phyloP scores from a whole-genome alignment of 345 rosid genomes.

The Gossypium raimondii region DNA sequence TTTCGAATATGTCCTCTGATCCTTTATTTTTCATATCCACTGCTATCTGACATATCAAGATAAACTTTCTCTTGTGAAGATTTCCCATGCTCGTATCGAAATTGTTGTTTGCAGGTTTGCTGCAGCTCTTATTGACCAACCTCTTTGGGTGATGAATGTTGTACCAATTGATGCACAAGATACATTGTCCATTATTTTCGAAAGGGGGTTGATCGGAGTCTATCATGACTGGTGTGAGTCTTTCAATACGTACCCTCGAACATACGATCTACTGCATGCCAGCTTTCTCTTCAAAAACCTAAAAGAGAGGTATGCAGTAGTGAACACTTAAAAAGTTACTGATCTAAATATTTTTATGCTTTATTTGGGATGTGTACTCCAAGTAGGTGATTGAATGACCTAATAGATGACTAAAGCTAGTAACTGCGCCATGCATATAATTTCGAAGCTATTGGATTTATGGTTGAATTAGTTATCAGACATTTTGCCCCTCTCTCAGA shows the following conservation, averaged over 20 bases:
- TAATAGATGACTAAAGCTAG: not conserved
- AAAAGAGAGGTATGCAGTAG: conserved; percentile 41
- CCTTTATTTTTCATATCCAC: not conserved
- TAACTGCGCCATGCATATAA: not conserved
- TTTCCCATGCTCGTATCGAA: not conserved
- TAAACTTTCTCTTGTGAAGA: not conserved
- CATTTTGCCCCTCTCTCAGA: conserved; percentile 34
- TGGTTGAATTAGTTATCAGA: not conserved
- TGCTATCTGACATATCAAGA: not conserved
- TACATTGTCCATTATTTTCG: conserved; percentile 64
- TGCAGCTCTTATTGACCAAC: conserved; percentile 64
- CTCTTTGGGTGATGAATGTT: conserved; percentile 90
- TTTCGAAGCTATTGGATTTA: not conserved
- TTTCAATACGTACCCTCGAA: conserved; percentile 73
- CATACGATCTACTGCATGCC: conserved; percentile 78
- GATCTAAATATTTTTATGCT: not conserved
- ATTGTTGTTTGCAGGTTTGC: conserved; percentile 54
- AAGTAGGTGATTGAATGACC: not conserved
- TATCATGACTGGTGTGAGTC: conserved; percentile 97
- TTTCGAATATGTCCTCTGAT: not conserved
- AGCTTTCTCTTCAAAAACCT: conserved; percentile 56
- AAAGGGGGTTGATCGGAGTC: conserved; percentile 80
- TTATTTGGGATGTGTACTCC: not conserved
- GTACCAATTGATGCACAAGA: conserved; percentile 56
- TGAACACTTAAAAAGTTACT: not conserved